Evolutionary conservation across 495 filamentous ascomycete species (phyloP).

Genomic region (Aspergillus kassunensis): DNA sequence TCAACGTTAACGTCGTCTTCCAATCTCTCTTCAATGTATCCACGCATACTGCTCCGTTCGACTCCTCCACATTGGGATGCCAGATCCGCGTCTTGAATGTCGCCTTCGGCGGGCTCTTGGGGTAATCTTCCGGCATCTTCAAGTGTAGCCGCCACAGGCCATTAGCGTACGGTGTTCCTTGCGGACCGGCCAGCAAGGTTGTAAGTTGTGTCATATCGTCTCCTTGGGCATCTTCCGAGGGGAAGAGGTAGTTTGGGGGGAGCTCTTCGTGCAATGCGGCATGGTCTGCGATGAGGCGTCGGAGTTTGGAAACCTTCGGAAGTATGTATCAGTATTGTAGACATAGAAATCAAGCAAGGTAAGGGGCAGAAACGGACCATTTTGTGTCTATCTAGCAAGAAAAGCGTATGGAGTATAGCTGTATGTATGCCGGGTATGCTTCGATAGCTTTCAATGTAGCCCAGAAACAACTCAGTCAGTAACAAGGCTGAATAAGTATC

Average conservation of each 20-base stretch:
- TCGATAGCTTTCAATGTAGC: no score
- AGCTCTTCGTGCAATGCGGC: slow-evolving; percentile 54
- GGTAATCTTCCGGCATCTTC: slow-evolving; percentile 62
- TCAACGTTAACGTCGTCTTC: slow-evolving; percentile 54
- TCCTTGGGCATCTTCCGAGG: slow-evolving; percentile 32
- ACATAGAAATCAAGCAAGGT: no score
- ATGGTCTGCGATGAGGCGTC: slow-evolving; percentile 65
- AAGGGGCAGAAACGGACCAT: no score
- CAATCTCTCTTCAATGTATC: slow-evolving; percentile 72
- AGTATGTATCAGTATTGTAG: no score
- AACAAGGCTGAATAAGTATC: no score
- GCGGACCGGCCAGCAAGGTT: slow-evolving; percentile 58
- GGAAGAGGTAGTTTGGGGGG: slow-evolving; percentile 66
- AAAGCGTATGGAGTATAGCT: no score
- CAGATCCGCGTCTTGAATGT: slow-evolving; percentile 65
- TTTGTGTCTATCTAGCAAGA: neutral
- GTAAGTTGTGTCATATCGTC: slow-evolving; percentile 61
- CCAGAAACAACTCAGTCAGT: no score
- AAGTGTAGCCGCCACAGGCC: slow-evolving; percentile 61
- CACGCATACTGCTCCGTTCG: slow-evolving; percentile 63
- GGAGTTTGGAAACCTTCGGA: slow-evolving; percentile 44
- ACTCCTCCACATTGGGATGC: slow-evolving; percentile 70
- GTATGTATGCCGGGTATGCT: no score
- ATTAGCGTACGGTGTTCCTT: slow-evolving; percentile 58
- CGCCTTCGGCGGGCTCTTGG: slow-evolving; percentile 61